phyloP scores from a whole-genome alignment of 2,329 filamentous ascomycete species.

The Colletotrichum lini region DNA sequence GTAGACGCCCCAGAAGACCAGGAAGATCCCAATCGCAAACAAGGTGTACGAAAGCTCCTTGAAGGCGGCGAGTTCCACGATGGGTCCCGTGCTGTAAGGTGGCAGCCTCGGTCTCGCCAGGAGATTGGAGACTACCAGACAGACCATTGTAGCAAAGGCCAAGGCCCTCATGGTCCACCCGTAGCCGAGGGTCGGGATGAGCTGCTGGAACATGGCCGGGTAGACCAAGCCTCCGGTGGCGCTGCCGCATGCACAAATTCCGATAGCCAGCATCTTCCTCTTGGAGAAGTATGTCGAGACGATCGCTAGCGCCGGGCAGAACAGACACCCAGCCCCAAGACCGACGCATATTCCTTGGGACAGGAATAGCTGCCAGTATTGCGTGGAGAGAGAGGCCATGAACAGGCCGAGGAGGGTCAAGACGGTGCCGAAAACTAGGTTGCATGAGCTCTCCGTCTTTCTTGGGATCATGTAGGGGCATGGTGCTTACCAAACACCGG shows the following conservation, averaged over 20 bases:
- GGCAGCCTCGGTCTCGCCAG: constrained; percentile 58
- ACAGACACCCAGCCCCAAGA: constrained; percentile 68
- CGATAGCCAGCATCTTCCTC: constrained; percentile 69
- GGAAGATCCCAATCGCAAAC: constrained; percentile 53
- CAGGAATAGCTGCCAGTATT: constrained; percentile 65
- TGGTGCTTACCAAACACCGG: constrained; percentile 48
- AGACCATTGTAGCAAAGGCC: constrained; percentile 60
- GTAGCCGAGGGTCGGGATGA: constrained; percentile 66
- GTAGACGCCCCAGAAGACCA: constrained; percentile 61
- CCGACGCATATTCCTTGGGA: constrained; percentile 64
- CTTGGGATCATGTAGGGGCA: neutral
- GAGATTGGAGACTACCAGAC: constrained; percentile 53
- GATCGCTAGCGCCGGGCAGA: constrained; percentile 70
- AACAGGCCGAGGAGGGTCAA: constrained; percentile 61
- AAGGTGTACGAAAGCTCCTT: constrained; percentile 48
- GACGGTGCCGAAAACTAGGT: constrained; percentile 50
- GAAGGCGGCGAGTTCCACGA: constrained; percentile 10
- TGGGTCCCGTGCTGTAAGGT: constrained; percentile 50
- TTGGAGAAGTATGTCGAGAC: constrained; percentile 73
- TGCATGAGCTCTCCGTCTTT: neutral
- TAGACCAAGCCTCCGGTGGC: constrained; percentile 69
- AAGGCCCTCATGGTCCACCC: constrained; percentile 66
- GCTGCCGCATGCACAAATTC: constrained; percentile 70
- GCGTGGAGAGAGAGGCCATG: constrained; percentile 55
- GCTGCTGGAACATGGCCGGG: constrained; percentile 51